Evolutionary conservation across 805 yeast genomes (phyloP).

Genomic region (Cyberlindnera xylosilytica): DNA sequence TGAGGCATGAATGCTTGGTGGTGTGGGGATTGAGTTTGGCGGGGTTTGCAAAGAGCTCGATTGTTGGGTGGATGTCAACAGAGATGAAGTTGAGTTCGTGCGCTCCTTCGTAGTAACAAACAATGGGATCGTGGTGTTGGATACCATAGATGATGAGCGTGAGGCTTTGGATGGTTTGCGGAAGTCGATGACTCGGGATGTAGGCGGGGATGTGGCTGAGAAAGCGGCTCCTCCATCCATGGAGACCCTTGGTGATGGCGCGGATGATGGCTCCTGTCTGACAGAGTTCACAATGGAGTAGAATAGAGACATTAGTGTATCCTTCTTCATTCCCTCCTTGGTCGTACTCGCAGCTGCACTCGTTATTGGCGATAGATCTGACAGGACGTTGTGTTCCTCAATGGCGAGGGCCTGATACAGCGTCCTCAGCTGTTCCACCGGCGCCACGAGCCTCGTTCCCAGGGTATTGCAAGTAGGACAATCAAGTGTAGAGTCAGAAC

Average conservation of each 20-base stretch:
- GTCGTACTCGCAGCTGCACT: constrained; percentile 6
- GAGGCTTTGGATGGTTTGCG: constrained; percentile 3
- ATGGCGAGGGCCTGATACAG: constrained; percentile 12
- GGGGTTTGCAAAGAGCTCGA: constrained; percentile 7
- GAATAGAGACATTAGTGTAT: constrained; percentile 31
- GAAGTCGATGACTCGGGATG: constrained; percentile 3
- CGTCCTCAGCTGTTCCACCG: constrained; percentile 16
- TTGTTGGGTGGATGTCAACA: constrained; percentile 2
- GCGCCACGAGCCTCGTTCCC: constrained; percentile 7
- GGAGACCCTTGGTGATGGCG: not conserved
- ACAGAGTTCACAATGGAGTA: constrained; percentile 30
- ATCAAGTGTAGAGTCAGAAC: constrained; percentile 12
- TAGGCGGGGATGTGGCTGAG: not conserved
- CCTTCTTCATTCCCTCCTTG: constrained; percentile 28
- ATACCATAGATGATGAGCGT: constrained; percentile 8
- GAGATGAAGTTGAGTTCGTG: constrained; percentile 10
- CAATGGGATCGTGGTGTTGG: constrained; percentile 9
- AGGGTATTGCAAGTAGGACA: constrained; percentile 21
- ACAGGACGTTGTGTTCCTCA: constrained; percentile 2
- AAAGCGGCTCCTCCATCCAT: no score
- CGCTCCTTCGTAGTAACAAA: constrained; percentile 1
- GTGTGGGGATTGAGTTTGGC: constrained; percentile 10
- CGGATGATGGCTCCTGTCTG: constrained; percentile 7
- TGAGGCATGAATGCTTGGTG: constrained; percentile 9
- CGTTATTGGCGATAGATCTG: constrained; percentile 9